Evolutionary conservation across 441 rosid genomes (phyloP).

Genomic region (Gossypium trilobum): DNA sequence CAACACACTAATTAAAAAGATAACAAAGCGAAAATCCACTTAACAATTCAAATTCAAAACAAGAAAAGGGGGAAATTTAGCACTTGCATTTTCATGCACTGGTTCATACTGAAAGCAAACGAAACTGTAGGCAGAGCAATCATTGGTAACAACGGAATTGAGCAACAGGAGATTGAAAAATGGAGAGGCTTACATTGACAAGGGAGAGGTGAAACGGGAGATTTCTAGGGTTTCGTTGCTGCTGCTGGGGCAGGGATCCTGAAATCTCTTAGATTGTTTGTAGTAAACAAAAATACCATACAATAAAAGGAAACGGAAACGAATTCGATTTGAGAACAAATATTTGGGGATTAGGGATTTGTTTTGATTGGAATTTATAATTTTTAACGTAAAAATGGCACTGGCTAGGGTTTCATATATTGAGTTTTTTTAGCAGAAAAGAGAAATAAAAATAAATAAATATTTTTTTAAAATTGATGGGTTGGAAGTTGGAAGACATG

Average conservation of each 20-base stretch:
- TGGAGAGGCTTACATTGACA: neutral
- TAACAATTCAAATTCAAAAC: neutral
- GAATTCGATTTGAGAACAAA: neutral
- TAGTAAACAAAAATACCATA: neutral
- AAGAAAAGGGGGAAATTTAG: neutral
- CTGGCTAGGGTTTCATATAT: neutral
- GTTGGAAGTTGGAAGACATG: neutral
- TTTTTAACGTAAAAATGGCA: constrained; percentile 1
- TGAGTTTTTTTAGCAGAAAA: neutral
- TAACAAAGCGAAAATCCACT: neutral
- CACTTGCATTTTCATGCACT: neutral
- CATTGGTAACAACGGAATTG: neutral
- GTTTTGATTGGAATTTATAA: neutral
- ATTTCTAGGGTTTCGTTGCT: constrained; percentile 9
- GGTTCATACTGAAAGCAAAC: neutral
- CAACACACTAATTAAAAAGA: neutral
- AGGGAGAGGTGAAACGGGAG: neutral
- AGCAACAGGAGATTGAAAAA: neutral
- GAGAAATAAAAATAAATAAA: neutral
- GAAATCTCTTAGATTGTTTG: neutral
- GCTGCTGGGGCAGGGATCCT: neutral
- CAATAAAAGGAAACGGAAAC: neutral
- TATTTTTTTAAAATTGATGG: neutral
- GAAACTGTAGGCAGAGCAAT: neutral
- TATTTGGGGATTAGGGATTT: neutral